Conservation (phyloP, 495 filamentous ascomycete genomes). For the Diplogelasinospora grovesii region DNA sequence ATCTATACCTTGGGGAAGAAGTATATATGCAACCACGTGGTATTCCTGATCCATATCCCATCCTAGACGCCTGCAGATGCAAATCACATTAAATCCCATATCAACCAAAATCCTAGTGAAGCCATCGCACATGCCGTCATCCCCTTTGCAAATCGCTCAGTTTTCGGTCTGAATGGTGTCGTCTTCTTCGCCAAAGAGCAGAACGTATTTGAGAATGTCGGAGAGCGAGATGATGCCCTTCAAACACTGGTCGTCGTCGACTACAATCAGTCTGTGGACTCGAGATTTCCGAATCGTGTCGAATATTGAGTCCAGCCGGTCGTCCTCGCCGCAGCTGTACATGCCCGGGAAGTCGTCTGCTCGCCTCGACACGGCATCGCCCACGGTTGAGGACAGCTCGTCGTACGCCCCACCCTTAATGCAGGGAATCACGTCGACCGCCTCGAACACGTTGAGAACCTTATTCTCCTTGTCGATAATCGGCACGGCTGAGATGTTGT, state of each 20-base stretch:
- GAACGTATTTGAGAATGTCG: constrained; percentile 92
- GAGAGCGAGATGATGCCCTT: constrained; percentile 89
- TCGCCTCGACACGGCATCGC: constrained; percentile 82
- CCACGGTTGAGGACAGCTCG: constrained; percentile 78
- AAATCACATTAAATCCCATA: constrained; percentile 10
- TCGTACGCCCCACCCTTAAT: constrained; percentile 93
- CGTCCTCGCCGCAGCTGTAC: constrained; percentile 88
- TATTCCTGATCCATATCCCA: constrained; percentile 23
- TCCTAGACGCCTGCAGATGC: constrained; percentile 28
- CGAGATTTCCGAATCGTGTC: constrained; percentile 92
- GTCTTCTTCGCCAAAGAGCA: constrained; percentile 76
- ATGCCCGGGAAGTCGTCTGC: constrained; percentile 92
- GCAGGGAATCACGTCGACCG: constrained; percentile 91
- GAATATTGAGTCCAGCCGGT: constrained; percentile 91
- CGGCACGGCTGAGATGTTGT: constrained; percentile 90
- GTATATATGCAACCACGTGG: constrained; percentile 25
- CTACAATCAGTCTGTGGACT: constrained; percentile 86
- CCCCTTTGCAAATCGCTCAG: not conserved
- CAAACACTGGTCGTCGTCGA: constrained; percentile 79
- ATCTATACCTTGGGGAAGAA: constrained; percentile 20
- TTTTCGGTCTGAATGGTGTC: constrained; percentile 33
- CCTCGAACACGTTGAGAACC: constrained; percentile 94
- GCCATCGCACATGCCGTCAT: constrained; percentile 3
- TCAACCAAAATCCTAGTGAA: constrained; percentile 1
- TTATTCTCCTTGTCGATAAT: constrained; percentile 77